A percentile compares a stretch with the other conserved stretches of the same genome.
Evolutionary conservation across 768 basidiomycete species (phyloP).

Genomic region (Xerocomus potaroensis): DNA sequence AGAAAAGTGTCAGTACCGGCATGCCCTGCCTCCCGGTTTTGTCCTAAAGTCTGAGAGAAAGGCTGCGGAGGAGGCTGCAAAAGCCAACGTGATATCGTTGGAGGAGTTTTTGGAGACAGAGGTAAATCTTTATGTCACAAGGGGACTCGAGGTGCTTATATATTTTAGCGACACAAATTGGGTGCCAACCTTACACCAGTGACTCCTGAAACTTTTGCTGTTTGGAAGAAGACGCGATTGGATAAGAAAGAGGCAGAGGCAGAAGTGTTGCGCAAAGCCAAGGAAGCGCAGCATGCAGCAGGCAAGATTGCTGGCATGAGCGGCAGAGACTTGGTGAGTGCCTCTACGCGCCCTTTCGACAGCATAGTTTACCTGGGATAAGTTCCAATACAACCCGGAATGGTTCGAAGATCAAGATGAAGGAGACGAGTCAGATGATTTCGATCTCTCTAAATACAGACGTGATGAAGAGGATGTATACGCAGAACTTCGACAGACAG

Average conservation of each 20-base stretch:
- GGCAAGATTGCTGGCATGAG: constrained; percentile 94
- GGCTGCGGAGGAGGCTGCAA: constrained; percentile 85
- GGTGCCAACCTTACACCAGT: constrained; percentile 89
- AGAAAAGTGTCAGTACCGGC: constrained; percentile 86
- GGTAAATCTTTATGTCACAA: constrained; percentile 43
- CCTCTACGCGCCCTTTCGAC: neutral
- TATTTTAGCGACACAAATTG: constrained; percentile 83
- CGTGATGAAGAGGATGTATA: constrained; percentile 31
- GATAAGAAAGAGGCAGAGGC: constrained; percentile 92
- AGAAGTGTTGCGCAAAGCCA: constrained; percentile 76
- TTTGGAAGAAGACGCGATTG: constrained; percentile 94
- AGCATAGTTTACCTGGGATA: constrained; percentile 9
- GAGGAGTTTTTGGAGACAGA: constrained; percentile 98
- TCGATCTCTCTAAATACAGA: constrained; percentile 60
- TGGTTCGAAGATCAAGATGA: constrained; percentile 83
- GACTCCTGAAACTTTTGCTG: constrained; percentile 84
- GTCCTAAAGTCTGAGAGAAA: constrained; percentile 93
- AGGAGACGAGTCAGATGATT: constrained; percentile 41
- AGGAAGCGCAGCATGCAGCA: constrained; percentile 74
- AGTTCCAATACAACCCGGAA: constrained; percentile 96
- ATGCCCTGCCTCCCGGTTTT: constrained; percentile 94
- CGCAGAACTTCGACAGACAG: constrained; percentile 23
- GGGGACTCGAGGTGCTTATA: neutral
- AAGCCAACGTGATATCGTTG: constrained; percentile 81
- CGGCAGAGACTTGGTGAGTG: constrained; percentile 84